phyloP scores from a whole-genome alignment of 345 rosid genomes.

The Populus tremula region DNA sequence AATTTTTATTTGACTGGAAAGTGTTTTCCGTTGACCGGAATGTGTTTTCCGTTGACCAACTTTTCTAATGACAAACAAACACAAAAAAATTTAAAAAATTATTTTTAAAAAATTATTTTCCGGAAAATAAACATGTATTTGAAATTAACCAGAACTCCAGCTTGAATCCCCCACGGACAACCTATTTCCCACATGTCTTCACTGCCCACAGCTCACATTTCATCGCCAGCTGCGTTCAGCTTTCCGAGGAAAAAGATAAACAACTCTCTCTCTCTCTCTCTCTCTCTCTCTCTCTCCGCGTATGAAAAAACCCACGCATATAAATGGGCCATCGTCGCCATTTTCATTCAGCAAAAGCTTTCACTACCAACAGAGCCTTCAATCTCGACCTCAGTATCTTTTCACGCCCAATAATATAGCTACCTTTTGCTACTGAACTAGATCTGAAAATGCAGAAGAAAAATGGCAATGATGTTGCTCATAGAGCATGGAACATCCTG shows the following conservation, averaged over 20 bases:
- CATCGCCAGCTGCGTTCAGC: background rate
- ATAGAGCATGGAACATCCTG: constrained; percentile 52
- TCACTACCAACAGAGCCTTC: background rate
- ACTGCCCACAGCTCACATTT: constrained; percentile 13
- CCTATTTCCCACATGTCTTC: constrained; percentile 19
- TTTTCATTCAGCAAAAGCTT: background rate
- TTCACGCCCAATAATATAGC: background rate
- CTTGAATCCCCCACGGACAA: constrained; percentile 26
- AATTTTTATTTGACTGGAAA: no score
- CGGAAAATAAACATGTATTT: background rate
- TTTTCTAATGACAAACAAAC: no score
- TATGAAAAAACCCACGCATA: background rate
- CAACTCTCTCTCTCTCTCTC: background rate
- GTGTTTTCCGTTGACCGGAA: no score
- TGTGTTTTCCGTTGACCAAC: no score
- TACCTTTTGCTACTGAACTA: background rate
- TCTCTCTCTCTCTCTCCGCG: constrained; percentile 17
- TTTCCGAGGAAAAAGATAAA: background rate
- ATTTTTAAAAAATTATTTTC: no score
- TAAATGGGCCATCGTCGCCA: background rate
- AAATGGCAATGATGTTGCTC: constrained; percentile 13
- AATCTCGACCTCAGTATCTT: background rate
- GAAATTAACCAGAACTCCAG: constrained; percentile 2
- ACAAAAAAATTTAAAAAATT: no score
- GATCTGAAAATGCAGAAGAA: constrained; percentile 31